Percentiles rank a stretch among this genome's conserved stretches.
phyloP scores from a whole-genome alignment of 345 rosid species.

The Citrus hindsii region DNA sequence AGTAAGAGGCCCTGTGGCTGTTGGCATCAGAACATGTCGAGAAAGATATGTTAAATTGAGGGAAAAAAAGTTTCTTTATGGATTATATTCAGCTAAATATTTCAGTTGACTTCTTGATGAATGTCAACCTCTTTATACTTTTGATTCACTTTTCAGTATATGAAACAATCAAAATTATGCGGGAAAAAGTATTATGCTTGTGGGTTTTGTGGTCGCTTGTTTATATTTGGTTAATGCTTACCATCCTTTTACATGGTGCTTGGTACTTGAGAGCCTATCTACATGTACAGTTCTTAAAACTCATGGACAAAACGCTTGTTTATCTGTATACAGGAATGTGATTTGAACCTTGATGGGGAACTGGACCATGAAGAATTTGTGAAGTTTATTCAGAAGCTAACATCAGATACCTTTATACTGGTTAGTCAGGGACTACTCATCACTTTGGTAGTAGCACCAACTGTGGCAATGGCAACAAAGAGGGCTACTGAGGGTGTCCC shows the following conservation, averaged over 20 bases:
- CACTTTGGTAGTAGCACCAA: constrained; percentile 80
- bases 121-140: neutral
- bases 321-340: constrained; percentile 47
- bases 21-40: neutral
- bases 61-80: no score
- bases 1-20: neutral
- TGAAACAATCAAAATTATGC: neutral
- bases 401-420: constrained; percentile 55
- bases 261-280: neutral
- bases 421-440: constrained; percentile 82
- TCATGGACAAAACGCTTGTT: neutral
- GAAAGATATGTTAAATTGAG: neutral
- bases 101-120: neutral
- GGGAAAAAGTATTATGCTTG: no score
- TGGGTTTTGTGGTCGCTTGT: no score
- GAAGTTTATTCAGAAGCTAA: constrained; percentile 52
- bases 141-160: neutral
- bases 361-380: constrained; percentile 73
- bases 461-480: constrained; percentile 86
- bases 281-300: neutral
- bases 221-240: no score
- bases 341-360: constrained; percentile 75
- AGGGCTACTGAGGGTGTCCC: constrained; percentile 87
- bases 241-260: neutral
- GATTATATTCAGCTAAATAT: neutral